phyloP scores from a whole-genome alignment of 2,329 filamentous ascomycete species.

The Trichoderma simmonsii region DNA sequence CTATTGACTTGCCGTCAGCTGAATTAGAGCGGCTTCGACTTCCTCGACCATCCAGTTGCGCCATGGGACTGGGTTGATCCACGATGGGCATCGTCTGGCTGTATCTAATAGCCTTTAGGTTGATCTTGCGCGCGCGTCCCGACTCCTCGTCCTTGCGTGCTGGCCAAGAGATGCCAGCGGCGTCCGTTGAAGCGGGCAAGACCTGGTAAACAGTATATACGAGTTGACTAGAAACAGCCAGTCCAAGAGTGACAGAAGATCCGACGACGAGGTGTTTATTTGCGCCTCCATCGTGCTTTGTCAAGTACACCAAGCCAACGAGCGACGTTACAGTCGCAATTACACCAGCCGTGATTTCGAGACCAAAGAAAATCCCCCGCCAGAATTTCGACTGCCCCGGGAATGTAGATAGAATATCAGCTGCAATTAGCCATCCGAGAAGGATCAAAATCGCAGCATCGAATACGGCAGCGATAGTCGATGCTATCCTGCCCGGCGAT shows the following conservation, averaged over 20 bases:
- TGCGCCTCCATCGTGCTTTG: slow-evolving; percentile 23
- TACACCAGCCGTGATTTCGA: slow-evolving; percentile 39
- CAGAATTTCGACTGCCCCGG: slow-evolving; percentile 26
- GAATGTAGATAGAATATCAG: slow-evolving; percentile 27
- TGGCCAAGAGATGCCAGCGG: slow-evolving; percentile 23
- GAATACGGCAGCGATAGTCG: slow-evolving; percentile 29
- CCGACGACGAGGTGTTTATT: slow-evolving; percentile 40
- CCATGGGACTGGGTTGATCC: slow-evolving; percentile 24
- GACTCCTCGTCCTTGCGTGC: slow-evolving; percentile 30
- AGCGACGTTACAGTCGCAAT: slow-evolving; percentile 46
- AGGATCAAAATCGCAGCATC: slow-evolving; percentile 29
- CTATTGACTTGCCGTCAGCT: slow-evolving; percentile 30
- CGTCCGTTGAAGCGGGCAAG: slow-evolving; percentile 35
- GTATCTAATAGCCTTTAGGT: slow-evolving; percentile 54
- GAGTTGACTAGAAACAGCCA: slow-evolving; percentile 48
- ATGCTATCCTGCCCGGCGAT: slow-evolving; percentile 20
- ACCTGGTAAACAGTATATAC: slow-evolving; percentile 47
- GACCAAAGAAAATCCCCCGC: slow-evolving; percentile 27
- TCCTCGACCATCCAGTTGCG: background rate
- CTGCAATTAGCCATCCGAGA: slow-evolving; percentile 34
- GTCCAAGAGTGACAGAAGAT: slow-evolving; percentile 42
- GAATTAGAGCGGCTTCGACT: slow-evolving; percentile 43
- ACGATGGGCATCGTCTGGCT: slow-evolving; percentile 41
- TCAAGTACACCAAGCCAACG: slow-evolving; percentile 40
- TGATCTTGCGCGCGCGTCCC: slow-evolving; percentile 19